phyloP scores from a whole-genome alignment of 2,329 filamentous ascomycete genomes.

The Nigrospora osmanthi region DNA sequence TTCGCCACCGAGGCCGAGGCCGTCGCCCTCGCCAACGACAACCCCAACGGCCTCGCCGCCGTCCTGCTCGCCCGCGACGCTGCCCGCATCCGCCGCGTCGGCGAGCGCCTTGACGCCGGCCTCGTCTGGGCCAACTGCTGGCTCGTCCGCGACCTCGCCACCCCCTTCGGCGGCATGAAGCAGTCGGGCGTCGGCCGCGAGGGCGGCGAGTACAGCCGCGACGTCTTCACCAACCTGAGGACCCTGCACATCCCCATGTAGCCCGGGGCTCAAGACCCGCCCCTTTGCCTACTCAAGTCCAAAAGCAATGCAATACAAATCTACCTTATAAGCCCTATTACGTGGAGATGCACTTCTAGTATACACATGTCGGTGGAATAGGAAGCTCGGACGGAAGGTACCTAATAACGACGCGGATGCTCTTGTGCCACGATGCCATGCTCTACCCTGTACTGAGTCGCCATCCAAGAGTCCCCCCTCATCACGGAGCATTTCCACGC shows the following conservation, averaged over 20 bases:
- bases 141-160: conserved; percentile 22
- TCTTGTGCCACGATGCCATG: no score
- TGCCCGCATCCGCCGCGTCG: conserved; percentile 18
- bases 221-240: conserved; percentile 22
- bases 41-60: conserved; percentile 19
- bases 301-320: no score
- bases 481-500: no score
- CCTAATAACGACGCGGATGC: no score
- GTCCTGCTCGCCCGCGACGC: conserved; percentile 21
- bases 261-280: no score
- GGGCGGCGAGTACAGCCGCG: conserved; percentile 22
- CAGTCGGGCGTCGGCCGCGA: conserved; percentile 21
- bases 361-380: no score
- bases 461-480: no score
- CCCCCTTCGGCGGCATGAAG: conserved; percentile 25
- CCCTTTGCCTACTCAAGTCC: no score
- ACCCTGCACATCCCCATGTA: conserved; percentile 19
- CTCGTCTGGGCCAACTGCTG: conserved; percentile 25
- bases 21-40: conserved; percentile 18
- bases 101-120: conserved; percentile 22
- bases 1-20: conserved; percentile 22
- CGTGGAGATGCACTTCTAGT: no score
- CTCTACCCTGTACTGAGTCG: no score
- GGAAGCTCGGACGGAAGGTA: no score
- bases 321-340: no score